Evolutionary conservation across 1,284 basidiomycete species (phyloP).

Genomic region (Leccinum fuscescens): DNA sequence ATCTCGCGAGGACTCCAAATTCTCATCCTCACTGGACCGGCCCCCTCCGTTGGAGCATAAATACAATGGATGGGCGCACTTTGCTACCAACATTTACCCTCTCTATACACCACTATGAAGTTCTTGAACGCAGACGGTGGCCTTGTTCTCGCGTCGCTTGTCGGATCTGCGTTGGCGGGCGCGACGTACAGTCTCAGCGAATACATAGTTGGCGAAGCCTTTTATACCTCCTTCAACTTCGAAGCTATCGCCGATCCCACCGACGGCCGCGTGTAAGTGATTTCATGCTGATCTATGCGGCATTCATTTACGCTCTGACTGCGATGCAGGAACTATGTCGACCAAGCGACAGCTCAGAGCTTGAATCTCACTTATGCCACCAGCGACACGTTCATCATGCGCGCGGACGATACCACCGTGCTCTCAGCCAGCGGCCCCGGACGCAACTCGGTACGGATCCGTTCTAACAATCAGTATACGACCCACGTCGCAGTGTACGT

Average conservation of each 20-base stretch:
- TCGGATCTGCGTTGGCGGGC: slow-evolving; percentile 27
- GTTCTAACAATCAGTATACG: slow-evolving; percentile 31
- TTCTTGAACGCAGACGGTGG: not conserved
- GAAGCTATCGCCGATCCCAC: slow-evolving; percentile 48
- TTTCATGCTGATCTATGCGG: not conserved
- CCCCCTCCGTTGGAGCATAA: slow-evolving; percentile 8
- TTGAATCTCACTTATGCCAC: slow-evolving; percentile 48
- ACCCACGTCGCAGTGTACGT: slow-evolving; percentile 50
- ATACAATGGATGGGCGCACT: slow-evolving; percentile 6
- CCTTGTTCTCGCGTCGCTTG: slow-evolving; percentile 18
- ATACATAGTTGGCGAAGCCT: slow-evolving; percentile 41
- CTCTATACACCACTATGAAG: slow-evolving; percentile 18
- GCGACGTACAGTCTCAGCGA: slow-evolving; percentile 39
- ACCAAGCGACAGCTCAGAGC: slow-evolving; percentile 39
- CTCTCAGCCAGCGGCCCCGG: slow-evolving; percentile 30
- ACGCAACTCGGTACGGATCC: slow-evolving; percentile 36
- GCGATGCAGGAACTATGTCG: slow-evolving; percentile 48
- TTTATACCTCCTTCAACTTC: slow-evolving; percentile 44
- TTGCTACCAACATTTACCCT: not conserved
- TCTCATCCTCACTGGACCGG: not conserved
- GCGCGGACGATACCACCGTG: slow-evolving; percentile 32
- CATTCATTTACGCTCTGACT: not conserved
- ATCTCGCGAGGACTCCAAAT: not conserved
- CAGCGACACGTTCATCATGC: slow-evolving; percentile 43
- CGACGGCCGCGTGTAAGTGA: slow-evolving; percentile 45